Conservation (phyloP, 768 basidiomycete species). For the Mycena epipterygia region DNA sequence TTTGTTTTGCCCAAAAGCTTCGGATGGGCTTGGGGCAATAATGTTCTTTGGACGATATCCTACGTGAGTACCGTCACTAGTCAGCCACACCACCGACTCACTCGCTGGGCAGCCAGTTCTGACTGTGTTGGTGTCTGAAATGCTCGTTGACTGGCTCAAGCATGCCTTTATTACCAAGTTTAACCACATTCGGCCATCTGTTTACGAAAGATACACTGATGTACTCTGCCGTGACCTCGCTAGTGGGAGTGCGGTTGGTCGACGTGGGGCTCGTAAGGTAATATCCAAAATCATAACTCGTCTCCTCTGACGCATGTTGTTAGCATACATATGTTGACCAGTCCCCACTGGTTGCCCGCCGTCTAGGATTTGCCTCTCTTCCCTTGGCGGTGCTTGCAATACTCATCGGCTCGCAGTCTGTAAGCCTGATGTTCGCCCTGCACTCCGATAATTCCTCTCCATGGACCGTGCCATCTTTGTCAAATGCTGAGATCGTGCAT, state of each 20-base stretch:
- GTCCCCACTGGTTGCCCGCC: slow-evolving; percentile 92
- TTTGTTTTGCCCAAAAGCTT: slow-evolving; percentile 86
- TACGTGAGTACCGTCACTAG: slow-evolving; percentile 67
- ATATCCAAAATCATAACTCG: slow-evolving; percentile 1
- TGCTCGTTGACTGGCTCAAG: slow-evolving; percentile 98
- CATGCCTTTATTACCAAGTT: slow-evolving; percentile 99
- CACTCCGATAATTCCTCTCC: slow-evolving; percentile 57
- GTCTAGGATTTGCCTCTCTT: slow-evolving; percentile 93
- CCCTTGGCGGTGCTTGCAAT: slow-evolving; percentile 90
- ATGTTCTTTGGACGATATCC: slow-evolving; percentile 88
- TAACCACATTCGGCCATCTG: slow-evolving; percentile 96
- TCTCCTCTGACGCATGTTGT: slow-evolving; percentile 17
- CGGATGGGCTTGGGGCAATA: slow-evolving; percentile 86
- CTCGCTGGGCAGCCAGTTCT: slow-evolving; percentile 79
- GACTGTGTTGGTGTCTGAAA: slow-evolving; percentile 91
- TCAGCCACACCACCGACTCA: background rate
- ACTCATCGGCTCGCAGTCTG: slow-evolving; percentile 81
- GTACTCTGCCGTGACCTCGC: slow-evolving; percentile 95
- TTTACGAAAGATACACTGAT: slow-evolving; percentile 96
- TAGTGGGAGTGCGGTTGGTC: slow-evolving; percentile 78
- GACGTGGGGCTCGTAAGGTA: slow-evolving; percentile 80
- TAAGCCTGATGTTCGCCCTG: slow-evolving; percentile 70
- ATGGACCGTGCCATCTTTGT: slow-evolving; percentile 61
- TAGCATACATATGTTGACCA: slow-evolving; percentile 95
- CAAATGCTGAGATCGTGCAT: slow-evolving; percentile 64